phyloP scores from a whole-genome alignment of 257 asterid genomes.

The Orobanche coerulescens region DNA sequence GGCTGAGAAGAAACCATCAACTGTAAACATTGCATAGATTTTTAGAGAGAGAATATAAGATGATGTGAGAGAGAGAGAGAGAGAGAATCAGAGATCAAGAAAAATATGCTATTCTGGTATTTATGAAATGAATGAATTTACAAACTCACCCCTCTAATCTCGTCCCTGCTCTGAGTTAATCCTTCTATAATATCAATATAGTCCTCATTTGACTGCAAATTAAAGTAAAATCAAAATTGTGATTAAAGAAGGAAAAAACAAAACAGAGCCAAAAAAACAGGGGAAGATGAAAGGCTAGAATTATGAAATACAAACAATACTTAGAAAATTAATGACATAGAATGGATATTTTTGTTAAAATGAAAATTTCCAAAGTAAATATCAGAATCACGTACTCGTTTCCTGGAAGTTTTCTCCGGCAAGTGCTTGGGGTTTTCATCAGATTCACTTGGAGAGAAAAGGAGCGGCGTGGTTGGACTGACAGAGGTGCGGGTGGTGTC shows the following conservation, averaged over 20 bases:
- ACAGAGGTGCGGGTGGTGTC: slow-evolving; percentile 19
- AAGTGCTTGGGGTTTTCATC: slow-evolving; percentile 39
- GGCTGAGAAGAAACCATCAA: neutral
- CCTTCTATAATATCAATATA: slow-evolving; percentile 24
- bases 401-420: slow-evolving; percentile 22
- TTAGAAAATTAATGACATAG: neutral
- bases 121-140: neutral
- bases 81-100: no score
- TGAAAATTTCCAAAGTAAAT: neutral
- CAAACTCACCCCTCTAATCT: slow-evolving; percentile 40
- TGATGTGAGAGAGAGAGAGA: slow-evolving; percentile 9
- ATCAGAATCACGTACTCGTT: slow-evolving; percentile 31
- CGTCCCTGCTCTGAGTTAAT: slow-evolving; percentile 25
- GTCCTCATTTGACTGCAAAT: slow-evolving; percentile 41
- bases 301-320: slow-evolving; percentile 14
- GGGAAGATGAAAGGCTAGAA: slow-evolving; percentile 10
- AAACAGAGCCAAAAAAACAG: slow-evolving; percentile 5
- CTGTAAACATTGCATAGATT: neutral
- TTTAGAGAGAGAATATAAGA: neutral
- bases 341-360: neutral
- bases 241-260: neutral
- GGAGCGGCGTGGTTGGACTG: slow-evolving; percentile 66
- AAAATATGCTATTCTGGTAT: no score
- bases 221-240: no score
- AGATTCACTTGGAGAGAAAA: slow-evolving; percentile 43